phyloP scores from a whole-genome alignment of 345 rosid genomes.

The Carallia brachiata region DNA sequence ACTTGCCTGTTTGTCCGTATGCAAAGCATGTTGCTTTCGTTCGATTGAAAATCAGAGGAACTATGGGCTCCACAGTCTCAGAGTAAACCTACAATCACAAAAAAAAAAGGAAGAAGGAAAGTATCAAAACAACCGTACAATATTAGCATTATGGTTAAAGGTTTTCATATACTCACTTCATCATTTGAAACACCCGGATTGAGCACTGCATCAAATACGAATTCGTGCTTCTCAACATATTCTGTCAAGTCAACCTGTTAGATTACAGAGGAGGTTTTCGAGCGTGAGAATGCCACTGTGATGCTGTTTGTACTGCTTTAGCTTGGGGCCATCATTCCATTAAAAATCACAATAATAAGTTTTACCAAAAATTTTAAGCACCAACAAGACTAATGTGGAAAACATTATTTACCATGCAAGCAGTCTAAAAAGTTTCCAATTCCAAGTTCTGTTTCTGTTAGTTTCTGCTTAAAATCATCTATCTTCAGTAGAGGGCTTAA shows the following conservation, averaged over 20 bases:
- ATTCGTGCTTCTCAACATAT: slow-evolving; percentile 61
- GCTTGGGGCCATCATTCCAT: too few species aligned
- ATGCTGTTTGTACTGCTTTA: too few species aligned
- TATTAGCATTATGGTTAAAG: neutral
- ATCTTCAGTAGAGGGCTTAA: too few species aligned
- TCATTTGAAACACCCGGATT: slow-evolving; percentile 51
- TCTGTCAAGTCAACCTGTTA: slow-evolving; percentile 63
- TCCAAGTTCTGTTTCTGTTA: too few species aligned
- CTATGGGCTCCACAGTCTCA: slow-evolving; percentile 57
- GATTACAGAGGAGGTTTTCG: too few species aligned
- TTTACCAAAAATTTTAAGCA: too few species aligned
- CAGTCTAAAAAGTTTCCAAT: too few species aligned
- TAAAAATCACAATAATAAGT: too few species aligned
- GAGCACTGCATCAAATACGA: slow-evolving; percentile 56
- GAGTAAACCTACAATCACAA: slow-evolving; percentile 37
- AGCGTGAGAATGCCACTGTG: too few species aligned
- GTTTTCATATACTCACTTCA: slow-evolving; percentile 34
- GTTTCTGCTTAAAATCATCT: too few species aligned
- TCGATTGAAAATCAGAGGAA: slow-evolving; percentile 51
- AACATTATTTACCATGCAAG: too few species aligned
- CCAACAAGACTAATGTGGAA: too few species aligned
- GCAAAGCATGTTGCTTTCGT: slow-evolving; percentile 68
- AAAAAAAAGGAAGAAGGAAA: slow-evolving; percentile 1
- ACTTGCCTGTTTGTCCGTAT: slow-evolving; percentile 60
- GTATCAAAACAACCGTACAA: slow-evolving; percentile 11